Evolutionary conservation across 805 yeast species (phyloP), one percentile per base, ranked within the genome.

Genomic region (Sugiyamaella valdiviana): DNA sequence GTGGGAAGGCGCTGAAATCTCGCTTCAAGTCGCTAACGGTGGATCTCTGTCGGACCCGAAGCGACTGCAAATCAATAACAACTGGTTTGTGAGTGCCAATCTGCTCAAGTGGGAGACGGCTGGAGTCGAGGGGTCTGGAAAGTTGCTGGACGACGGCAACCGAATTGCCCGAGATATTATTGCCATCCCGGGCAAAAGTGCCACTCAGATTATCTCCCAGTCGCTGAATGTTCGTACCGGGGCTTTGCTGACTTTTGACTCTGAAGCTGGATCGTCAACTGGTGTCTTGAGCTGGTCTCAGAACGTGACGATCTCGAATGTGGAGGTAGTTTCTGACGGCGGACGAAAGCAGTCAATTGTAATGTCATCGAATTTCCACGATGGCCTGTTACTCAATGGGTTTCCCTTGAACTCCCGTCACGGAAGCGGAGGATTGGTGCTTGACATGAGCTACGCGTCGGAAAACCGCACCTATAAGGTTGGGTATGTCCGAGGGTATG

Each of bases 1-100:
- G 24, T 84, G 90, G 89, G 51, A 65, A 17, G 65, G 69, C n/a
- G 60, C 66, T 26, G 64, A 64, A n/a, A 45, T 54, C 23, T 24
- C 29, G 24, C 10, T 54, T 6, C 23, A 36, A 16, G 40, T 52
- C 10, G 17, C 23, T 42, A 52, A 52, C 32, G 56, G 56, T n/a
- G 23, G 39, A 16, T 21, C 48, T 29, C 36, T 32, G 15, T 22
- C 35, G 14, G 32, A 26, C 10, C 10, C 32, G 10, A 26, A 26
- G 32, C 32, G 32, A 5, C 14, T 26, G 32, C 23, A 36, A n/a
- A 35, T 51, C 16, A 43, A 49, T 23, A 45, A 53, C 23, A 51
- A 63, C 52, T 66, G 70, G 70, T 55, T 63, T 15, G 49, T 66
- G 35, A 58, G 54, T 32, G 62, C 60, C 24, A 62, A 62, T 36